Conservation (phyloP, 1,284 basidiomycete species). For the Ceratobasidium papillatum region DNA sequence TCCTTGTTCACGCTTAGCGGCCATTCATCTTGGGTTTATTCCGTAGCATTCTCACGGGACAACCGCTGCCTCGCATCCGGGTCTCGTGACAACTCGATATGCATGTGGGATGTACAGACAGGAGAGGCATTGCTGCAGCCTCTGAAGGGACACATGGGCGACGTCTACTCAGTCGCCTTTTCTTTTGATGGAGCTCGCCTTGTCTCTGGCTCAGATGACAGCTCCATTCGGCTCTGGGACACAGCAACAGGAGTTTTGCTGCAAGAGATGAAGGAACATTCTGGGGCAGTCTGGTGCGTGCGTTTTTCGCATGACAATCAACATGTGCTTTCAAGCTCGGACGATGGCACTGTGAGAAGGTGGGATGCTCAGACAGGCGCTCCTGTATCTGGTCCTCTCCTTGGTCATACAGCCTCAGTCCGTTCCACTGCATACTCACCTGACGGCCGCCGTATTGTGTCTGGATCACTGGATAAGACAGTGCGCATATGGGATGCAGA, state of each 20-base stretch:
- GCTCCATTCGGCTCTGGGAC: too few relatives aligned
- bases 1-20: neutral
- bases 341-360: neutral
- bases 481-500: neutral
- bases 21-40: constrained; percentile 25
- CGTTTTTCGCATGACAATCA: neutral
- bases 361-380: neutral
- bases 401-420: constrained; percentile 9
- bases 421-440: neutral
- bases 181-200: neutral
- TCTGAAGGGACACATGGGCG: constrained; percentile 1
- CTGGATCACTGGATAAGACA: neutral
- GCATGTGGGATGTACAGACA: constrained; percentile 34
- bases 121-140: neutral
- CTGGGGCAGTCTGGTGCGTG: neutral
- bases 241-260: too few relatives aligned
- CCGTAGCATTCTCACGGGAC: constrained; percentile 55
- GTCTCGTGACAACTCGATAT: constrained; percentile 9
- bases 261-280: too few relatives aligned
- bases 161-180: constrained; percentile 15
- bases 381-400: neutral
- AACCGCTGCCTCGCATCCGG: constrained; percentile 46
- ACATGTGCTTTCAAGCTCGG: neutral
- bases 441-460: neutral
- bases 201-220: neutral